These are phyloP conservation scores for Diaporthe aspalathi DNA, from an alignment of 2,329 filamentous ascomycete species.

Conservation along the genomic window DNA sequence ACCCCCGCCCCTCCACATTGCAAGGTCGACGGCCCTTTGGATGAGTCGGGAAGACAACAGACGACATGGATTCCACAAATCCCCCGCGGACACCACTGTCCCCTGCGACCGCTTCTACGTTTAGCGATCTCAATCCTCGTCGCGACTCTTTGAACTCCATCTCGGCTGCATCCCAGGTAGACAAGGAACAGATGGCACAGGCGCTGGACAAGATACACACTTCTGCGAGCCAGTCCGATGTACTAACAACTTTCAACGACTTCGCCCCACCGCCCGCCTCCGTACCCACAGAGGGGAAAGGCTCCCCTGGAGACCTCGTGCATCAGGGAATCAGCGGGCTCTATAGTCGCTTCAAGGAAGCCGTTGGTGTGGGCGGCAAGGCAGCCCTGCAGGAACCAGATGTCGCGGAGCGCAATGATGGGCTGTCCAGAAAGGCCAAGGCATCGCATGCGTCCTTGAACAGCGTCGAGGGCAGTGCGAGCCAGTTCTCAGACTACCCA, in stretches of 20 bases:
- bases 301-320: conserved; percentile 77
- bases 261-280: conserved; percentile 78
- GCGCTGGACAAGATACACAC: conserved; percentile 89
- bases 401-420: conserved; percentile 57
- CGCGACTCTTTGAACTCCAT: conserved; percentile 54
- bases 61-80: conserved; percentile 36
- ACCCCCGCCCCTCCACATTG: not conserved
- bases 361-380: conserved; percentile 75
- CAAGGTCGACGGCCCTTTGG: not conserved
- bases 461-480: conserved; percentile 42
- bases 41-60: not conserved
- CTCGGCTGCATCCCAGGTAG: conserved; percentile 65
- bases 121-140: conserved; percentile 48
- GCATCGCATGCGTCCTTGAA: conserved; percentile 44
- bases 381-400: conserved; percentile 46
- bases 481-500: conserved; percentile 36
- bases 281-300: conserved; percentile 73
- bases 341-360: conserved; percentile 86
- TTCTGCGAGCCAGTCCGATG: conserved; percentile 85
- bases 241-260: conserved; percentile 93
- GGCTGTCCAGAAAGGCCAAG: conserved; percentile 38
- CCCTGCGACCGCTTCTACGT: conserved; percentile 47
- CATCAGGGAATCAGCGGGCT: conserved; percentile 90
- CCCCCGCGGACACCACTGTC: conserved; percentile 47
- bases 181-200: conserved; percentile 80